Base-by-base conservation (phyloP, 2,329 filamentous ascomycete genomes). In the Aspergillus clavatus region DNA sequence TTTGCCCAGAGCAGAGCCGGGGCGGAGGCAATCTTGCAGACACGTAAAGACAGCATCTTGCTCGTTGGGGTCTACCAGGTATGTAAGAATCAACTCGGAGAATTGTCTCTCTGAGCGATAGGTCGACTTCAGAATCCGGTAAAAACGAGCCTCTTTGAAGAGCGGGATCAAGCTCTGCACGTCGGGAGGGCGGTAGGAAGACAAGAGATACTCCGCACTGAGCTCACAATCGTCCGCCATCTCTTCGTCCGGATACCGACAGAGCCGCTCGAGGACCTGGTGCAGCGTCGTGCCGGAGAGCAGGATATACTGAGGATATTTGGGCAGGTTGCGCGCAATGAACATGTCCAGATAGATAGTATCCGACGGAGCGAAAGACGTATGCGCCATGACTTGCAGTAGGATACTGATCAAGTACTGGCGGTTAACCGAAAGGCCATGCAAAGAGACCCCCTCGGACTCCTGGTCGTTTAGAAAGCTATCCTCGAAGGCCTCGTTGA, bases 291-390 rank as follows among this genome's bases (percentile, higher is more conserved):
- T 89, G 14, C 90, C 93, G 0, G 91, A 87, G 38, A 98, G 81
- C 8, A 97, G 79, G 40, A 98, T 83, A 60, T 96, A 96, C 63
- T 97, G 91, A 1, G 90, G 89, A 60, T 95, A 98, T 65, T 98
- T 98, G 3, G 94, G 88, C 40, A 98, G 72, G 62, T 95, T 98
- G 45, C 93, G 83, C 14, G 93, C 91, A 62, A 98, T 86, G 61
- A 98, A 98, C 89, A 98, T 98, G 68, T 98, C 89, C 36, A 98
- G 79, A 66, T 95, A 98, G 45, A 98, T 87, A 10, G 87, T 90
- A 61, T 97, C 89, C 49, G 86, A 81, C 0, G 83, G 69, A 0
- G 82, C 79, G 66, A 95, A 97, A 38, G 78, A 74, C 0, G 81
- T 72, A 8, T 53, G 41, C 40, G 83, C 86, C 88, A 98, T 95